phyloP scores from a whole-genome alignment of 495 filamentous ascomycete species.

The Talaromyces borbonicus region DNA sequence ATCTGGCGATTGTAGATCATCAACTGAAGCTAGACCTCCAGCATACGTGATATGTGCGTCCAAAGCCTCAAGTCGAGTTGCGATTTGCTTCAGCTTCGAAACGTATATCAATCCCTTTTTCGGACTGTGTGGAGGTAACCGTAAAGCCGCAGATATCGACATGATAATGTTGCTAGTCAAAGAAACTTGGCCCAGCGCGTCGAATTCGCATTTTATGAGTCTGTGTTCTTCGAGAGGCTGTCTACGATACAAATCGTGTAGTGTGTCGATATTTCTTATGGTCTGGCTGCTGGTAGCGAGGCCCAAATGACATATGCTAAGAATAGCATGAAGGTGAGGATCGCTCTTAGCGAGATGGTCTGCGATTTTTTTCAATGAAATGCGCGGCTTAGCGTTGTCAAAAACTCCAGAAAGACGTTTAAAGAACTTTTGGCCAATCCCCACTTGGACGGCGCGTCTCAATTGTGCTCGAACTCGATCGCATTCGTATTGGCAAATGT shows the following conservation, averaged over 20 bases:
- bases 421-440: slow-evolving; percentile 19
- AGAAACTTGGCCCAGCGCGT: slow-evolving; percentile 17
- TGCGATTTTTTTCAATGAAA: slow-evolving; percentile 21
- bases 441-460: slow-evolving; percentile 19
- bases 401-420: slow-evolving; percentile 17
- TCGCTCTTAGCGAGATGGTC: slow-evolving; percentile 14
- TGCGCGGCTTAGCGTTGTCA: slow-evolving; percentile 20
- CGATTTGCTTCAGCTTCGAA: slow-evolving; percentile 14
- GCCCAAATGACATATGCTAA: slow-evolving; percentile 21
- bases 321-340: slow-evolving; percentile 19
- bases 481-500: slow-evolving; percentile 28
- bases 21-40: slow-evolving; percentile 22
- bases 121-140: slow-evolving; percentile 16
- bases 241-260: slow-evolving; percentile 13
- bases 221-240: slow-evolving; percentile 10
- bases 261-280: slow-evolving; percentile 16
- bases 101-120: slow-evolving; percentile 23
- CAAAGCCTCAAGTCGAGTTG: slow-evolving; percentile 16
- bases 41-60: slow-evolving; percentile 21
- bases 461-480: slow-evolving; percentile 16
- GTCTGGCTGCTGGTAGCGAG: slow-evolving; percentile 12
- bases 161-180: slow-evolving; percentile 19
- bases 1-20: slow-evolving; percentile 25
- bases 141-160: slow-evolving; percentile 12
- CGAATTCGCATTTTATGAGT: slow-evolving; percentile 13